Percentiles rank a stretch among this genome's conserved stretches.
Conservation (phyloP, 2,329 filamentous ascomycete species). For the Ceratocystiopsis brevicomis region DNA sequence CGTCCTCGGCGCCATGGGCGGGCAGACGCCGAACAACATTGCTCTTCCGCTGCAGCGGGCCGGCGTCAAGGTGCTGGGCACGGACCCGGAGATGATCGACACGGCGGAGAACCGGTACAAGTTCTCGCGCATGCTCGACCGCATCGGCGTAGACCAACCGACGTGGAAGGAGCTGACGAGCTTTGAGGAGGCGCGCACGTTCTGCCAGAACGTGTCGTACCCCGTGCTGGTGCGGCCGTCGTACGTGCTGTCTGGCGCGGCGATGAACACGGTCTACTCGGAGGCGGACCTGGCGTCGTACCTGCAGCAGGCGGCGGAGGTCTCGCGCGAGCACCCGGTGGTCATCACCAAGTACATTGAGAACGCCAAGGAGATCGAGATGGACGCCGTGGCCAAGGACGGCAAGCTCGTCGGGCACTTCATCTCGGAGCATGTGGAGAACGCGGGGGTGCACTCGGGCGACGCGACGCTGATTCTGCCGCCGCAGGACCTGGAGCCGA, state of each 20-base stretch:
- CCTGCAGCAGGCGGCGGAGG: conserved; percentile 75
- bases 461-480: conserved; percentile 91
- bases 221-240: conserved; percentile 90
- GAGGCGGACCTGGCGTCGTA: conserved; percentile 80
- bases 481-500: conserved; percentile 76
- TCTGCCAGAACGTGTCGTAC: conserved; percentile 78
- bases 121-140: conserved; percentile 94
- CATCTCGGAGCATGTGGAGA: conserved; percentile 96
- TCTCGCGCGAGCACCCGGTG: conserved; percentile 87
- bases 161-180: conserved; percentile 96
- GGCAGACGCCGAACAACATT: conserved; percentile 96
- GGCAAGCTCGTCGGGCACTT: conserved; percentile 87
- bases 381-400: conserved; percentile 89
- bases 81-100: conserved; percentile 97
- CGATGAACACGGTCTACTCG: conserved; percentile 98
- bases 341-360: conserved; percentile 99
- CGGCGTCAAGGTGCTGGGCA: conserved; percentile 84
- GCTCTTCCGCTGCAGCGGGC: conserved; percentile 72
- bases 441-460: conserved; percentile 94
- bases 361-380: conserved; percentile 97
- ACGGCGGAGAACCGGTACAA: conserved; percentile 95
- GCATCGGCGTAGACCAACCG: conserved; percentile 87
- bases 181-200: conserved; percentile 71
- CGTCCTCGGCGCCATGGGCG: conserved; percentile 88
- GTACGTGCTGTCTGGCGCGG: conserved; percentile 89